A percentile compares a stretch with the other conserved stretches of the same genome.
Evolutionary conservation across 345 rosid genomes (phyloP).

Genomic region (Psidium guajava): DNA sequence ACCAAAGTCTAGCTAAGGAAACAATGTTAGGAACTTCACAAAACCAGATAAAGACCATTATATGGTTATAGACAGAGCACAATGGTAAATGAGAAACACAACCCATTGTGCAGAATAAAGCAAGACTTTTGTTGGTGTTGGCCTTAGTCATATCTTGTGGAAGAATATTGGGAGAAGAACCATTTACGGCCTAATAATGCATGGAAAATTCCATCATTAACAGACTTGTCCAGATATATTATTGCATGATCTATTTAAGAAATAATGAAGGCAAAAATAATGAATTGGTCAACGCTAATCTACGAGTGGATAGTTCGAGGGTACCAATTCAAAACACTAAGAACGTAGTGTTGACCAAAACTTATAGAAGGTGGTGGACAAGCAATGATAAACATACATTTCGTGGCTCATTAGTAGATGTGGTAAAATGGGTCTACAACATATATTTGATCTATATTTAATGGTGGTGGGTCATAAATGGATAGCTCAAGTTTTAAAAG

Average conservation of each 20-base stretch:
- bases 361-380: neutral
- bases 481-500: too few species aligned
- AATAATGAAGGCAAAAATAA: neutral
- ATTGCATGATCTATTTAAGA: neutral
- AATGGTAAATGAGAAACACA: neutral
- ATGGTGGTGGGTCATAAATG: too few species aligned
- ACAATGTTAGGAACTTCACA: neutral
- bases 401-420: neutral
- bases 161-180: too few species aligned
- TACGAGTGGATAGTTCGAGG: neutral
- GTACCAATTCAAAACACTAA: neutral
- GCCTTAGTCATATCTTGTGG: too few species aligned
- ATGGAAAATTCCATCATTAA: neutral
- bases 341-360: neutral
- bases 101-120: neutral
- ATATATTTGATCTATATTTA: too few species aligned
- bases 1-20: neutral
- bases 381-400: neutral
- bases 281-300: neutral
- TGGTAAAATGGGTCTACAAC: too few species aligned
- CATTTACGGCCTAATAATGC: neutral
- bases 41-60: neutral
- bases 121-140: neutral
- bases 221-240: neutral
- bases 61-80: neutral